Evolutionary conservation across 768 basidiomycete species (phyloP).

Genomic region (Phallus indusiatus): DNA sequence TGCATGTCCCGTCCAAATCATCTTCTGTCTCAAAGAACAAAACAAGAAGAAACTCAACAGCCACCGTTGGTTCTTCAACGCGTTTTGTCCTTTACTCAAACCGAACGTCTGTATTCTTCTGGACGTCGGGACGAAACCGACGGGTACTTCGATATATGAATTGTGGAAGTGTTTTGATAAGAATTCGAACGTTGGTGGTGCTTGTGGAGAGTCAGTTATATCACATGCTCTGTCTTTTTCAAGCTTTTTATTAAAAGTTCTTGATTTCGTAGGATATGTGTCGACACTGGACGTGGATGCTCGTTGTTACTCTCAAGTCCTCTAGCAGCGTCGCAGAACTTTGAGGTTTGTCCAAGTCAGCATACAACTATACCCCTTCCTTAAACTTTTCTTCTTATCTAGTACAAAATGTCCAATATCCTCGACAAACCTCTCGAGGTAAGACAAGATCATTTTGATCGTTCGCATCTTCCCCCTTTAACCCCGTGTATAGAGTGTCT

Average conservation of each 20-base stretch:
- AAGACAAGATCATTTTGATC: slow-evolving; percentile 17
- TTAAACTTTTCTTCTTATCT: slow-evolving; percentile 3
- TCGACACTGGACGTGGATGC: slow-evolving; percentile 70
- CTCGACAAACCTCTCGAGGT: slow-evolving; percentile 93
- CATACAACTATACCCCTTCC: background rate
- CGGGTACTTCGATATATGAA: slow-evolving; percentile 89
- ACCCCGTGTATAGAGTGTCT: slow-evolving; percentile 46
- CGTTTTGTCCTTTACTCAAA: slow-evolving; percentile 78
- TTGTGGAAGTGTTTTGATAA: slow-evolving; percentile 96
- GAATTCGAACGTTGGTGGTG: slow-evolving; percentile 80
- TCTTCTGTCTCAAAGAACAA: slow-evolving; percentile 91
- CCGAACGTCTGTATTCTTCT: slow-evolving; percentile 87
- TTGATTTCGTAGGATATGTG: slow-evolving; percentile 50
- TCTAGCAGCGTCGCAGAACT: slow-evolving; percentile 90
- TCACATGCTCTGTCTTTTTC: background rate
- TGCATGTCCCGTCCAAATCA: slow-evolving; percentile 73
- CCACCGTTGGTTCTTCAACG: slow-evolving; percentile 97
- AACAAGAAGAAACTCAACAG: slow-evolving; percentile 97
- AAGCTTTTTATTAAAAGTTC: background rate
- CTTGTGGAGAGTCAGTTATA: slow-evolving; percentile 76
- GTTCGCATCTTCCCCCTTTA: background rate
- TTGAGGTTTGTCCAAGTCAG: slow-evolving; percentile 43
- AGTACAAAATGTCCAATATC: slow-evolving; percentile 96
- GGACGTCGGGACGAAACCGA: slow-evolving; percentile 94
- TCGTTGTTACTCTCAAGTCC: slow-evolving; percentile 63